Conservation (phyloP, 1,139 yeast species). For the Diutina catenulata region DNA sequence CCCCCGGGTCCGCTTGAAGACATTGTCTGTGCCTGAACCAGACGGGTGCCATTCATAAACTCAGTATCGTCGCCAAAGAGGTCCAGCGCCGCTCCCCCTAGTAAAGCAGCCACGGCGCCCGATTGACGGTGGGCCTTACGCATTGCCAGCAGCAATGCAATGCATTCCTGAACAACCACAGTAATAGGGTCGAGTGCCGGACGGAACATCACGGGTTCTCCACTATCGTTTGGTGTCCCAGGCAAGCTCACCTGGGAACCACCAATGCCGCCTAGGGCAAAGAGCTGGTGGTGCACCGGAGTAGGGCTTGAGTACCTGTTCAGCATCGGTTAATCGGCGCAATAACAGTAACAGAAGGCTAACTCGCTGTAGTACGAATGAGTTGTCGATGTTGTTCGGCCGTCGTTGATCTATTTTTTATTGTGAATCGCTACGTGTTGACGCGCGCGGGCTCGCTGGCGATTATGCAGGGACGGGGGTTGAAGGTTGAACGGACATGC, state of each 20-base stretch:
- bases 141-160: constrained; percentile 81
- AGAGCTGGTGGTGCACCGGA: constrained; percentile 3
- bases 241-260: constrained; percentile 1
- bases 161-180: constrained; percentile 80
- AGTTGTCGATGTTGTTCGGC: too few relatives aligned
- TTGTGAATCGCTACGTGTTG: too few relatives aligned
- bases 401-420: too few relatives aligned
- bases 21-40: constrained; percentile 9
- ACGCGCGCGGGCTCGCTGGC: too few relatives aligned
- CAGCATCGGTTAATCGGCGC: too few relatives aligned
- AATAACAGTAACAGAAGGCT: too few relatives aligned
- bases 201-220: not conserved
- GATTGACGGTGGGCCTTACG: constrained; percentile 74
- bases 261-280: constrained; percentile 3
- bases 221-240: not conserved
- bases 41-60: constrained; percentile 14
- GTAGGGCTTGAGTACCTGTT: constrained; percentile 2
- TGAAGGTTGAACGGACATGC: too few relatives aligned
- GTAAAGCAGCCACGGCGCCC: constrained; percentile 80
- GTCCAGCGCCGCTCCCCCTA: constrained; percentile 58
- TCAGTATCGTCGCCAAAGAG: constrained; percentile 24
- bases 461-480: too few relatives aligned
- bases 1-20: constrained; percentile 17
- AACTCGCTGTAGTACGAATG: too few relatives aligned
- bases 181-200: constrained; percentile 63